Evolutionary conservation across 2,329 filamentous ascomycete species (phyloP), one percentile per base, ranked within the genome.

Genomic region (Curvularia lunata): DNA sequence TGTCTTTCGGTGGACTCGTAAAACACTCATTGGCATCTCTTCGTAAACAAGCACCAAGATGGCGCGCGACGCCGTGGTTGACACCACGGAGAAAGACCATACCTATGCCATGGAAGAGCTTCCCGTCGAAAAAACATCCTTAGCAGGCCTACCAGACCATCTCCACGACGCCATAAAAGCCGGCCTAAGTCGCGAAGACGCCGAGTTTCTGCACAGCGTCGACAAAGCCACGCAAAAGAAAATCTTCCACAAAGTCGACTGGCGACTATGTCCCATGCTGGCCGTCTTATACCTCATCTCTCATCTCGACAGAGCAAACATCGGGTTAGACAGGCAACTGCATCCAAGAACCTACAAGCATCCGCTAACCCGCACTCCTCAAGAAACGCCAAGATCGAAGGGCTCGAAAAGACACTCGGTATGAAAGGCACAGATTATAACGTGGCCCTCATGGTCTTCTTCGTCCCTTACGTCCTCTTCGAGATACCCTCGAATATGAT

Each of bases 401-500:
- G 72, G 13, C 55, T 73, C 8, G 65, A 58, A n/a, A 59, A 56
- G 16, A 59, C 64, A 2, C 54, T 69, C 16, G 28, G 60, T 6
- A 65, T 75, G 64, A 45, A 49, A 18, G 86, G 84, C 1, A 85
- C 87, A 48, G 79, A 88, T 61, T 89, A 89, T 61, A 78, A 89
- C 1, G 85, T 46, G 5, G 43, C 43, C 7, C 43, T 46, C 25
- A 46, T 46, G 43, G 74, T 89, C 0, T 90, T 89, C 74, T 91
- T 90, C 69, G 80, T 82, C 52, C 78, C 77, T 0, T 83, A 82
- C 56, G 77, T 79, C 5, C 66, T 78, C 5, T 78, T 82, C 56
- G 81, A 82, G 61, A 79, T 77, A 1, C 86, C 86, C 0, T 86
- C 83, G 62, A 88, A 88, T 63, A 83, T 88, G 58, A 74, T 88